These are phyloP conservation scores for Trichoderma citrinoviride DNA, from an alignment of 2,329 filamentous ascomycete genomes.

Conservation along the genomic window DNA sequence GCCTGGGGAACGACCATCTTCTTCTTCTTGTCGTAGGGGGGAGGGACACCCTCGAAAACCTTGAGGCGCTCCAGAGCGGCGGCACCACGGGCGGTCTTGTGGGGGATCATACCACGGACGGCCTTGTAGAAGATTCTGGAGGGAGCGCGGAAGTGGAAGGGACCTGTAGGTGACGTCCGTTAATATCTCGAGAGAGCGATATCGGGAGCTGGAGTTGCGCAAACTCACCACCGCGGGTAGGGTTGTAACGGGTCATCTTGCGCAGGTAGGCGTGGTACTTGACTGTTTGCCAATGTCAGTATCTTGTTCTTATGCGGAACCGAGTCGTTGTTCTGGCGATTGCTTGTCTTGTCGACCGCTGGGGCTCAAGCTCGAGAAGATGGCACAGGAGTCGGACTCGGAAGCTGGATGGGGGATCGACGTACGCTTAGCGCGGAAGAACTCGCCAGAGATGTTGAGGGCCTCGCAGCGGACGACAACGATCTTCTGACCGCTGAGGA, in stretches of 20 bases:
- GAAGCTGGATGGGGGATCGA: slow-evolving; percentile 37
- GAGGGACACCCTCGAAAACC: slow-evolving; percentile 99
- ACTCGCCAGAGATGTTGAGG: slow-evolving; percentile 99
- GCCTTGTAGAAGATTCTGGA: slow-evolving; percentile 99
- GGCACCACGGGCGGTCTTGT: slow-evolving; percentile 98
- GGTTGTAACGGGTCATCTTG: slow-evolving; percentile 99
- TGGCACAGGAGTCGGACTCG: background rate
- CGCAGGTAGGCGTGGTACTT: slow-evolving; percentile 99
- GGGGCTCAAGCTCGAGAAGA: background rate
- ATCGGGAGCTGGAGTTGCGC: background rate
- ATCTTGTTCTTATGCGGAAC: background rate
- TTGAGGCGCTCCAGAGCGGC: slow-evolving; percentile 97
- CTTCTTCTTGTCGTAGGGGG: slow-evolving; percentile 99
- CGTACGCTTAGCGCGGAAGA: slow-evolving; percentile 99
- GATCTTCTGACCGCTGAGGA: slow-evolving; percentile 98
- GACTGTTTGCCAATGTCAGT: slow-evolving; percentile 65
- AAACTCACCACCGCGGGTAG: slow-evolving; percentile 88
- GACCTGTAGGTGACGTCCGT: slow-evolving; percentile 55
- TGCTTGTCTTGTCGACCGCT: slow-evolving; percentile 1
- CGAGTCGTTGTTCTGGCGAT: background rate
- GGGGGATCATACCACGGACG: slow-evolving; percentile 99
- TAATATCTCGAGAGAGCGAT: slow-evolving; percentile 22
- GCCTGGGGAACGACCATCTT: slow-evolving; percentile 99
- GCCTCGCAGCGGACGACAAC: slow-evolving; percentile 98
- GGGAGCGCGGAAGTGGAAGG: slow-evolving; percentile 99